Conservation (phyloP, 345 rosid genomes). For the Heritiera littoralis region DNA sequence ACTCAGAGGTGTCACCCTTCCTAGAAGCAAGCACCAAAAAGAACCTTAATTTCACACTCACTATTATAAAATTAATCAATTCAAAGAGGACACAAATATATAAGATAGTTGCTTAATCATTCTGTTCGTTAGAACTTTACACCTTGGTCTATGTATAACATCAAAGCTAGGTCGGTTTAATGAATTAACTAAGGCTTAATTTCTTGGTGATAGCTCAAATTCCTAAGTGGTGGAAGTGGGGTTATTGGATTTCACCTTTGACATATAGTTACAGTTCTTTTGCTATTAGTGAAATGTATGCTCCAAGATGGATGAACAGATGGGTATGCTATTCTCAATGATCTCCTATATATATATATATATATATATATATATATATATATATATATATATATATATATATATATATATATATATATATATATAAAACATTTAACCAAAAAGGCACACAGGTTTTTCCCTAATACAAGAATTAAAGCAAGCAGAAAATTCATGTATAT, state of each 20-base stretch:
- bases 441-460: not conserved
- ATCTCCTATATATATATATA: not conserved
- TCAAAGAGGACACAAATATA: not conserved
- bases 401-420: no score
- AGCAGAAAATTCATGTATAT: not conserved
- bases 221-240: conserved; percentile 94
- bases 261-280: conserved; percentile 63
- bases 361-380: no score
- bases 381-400: no score
- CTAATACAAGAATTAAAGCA: not conserved
- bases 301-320: conserved; percentile 91
- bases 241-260: conserved; percentile 88
- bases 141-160: not conserved
- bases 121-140: conserved; percentile 47
- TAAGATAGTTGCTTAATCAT: conserved; percentile 21
- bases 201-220: conserved; percentile 48
- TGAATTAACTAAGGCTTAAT: not conserved
- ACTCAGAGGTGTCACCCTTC: conserved; percentile 84
- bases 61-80: not conserved
- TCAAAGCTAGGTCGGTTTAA: not conserved
- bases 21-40: conserved; percentile 46
- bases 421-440: not conserved
- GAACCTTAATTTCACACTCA: not conserved
- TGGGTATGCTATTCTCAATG: conserved; percentile 30
- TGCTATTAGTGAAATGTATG: conserved; percentile 69